A percentile compares a stretch with the other conserved stretches of the same genome.
Evolutionary conservation across 441 rosid species (phyloP).

Genomic region (Adansonia madagascariensis): DNA sequence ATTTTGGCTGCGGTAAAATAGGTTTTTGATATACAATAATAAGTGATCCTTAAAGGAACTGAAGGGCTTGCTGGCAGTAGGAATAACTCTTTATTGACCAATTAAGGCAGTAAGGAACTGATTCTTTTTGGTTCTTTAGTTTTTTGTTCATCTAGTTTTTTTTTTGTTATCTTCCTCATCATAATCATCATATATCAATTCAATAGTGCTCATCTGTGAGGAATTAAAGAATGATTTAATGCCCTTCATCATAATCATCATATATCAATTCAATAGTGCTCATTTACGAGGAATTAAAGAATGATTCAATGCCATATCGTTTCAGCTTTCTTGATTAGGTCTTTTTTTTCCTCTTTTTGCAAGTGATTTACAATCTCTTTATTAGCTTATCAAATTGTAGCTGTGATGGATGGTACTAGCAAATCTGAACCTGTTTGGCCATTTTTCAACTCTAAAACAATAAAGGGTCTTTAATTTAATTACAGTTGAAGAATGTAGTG

Average conservation of each 20-base stretch:
- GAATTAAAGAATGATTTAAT: conserved; percentile 6
- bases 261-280: not conserved
- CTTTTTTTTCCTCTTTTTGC: not conserved
- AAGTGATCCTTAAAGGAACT: conserved; percentile 36
- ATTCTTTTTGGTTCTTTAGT: conserved; percentile 26
- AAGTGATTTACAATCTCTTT: not conserved
- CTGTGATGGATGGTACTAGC: not conserved
- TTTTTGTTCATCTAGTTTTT: conserved; percentile 22
- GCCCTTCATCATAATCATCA: conserved; percentile 4
- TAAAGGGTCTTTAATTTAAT: not conserved
- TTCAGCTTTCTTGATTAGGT: not conserved
- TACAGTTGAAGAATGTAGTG: too few species aligned
- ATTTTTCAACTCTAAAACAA: not conserved
- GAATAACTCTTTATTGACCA: conserved; percentile 51
- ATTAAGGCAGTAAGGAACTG: conserved; percentile 43
- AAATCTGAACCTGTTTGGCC: not conserved
- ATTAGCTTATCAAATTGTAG: not conserved
- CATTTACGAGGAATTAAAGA: not conserved
- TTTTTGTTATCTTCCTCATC: conserved; percentile 18
- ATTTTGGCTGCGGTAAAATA: not conserved
- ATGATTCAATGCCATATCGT: not conserved
- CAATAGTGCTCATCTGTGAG: not conserved
- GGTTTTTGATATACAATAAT: conserved; percentile 39
- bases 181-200: not conserved
- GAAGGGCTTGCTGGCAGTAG: conserved; percentile 47